These are phyloP conservation scores for Candida nonsorbophila DNA, from an alignment of 805 yeast species.

Conservation along the genomic window DNA sequence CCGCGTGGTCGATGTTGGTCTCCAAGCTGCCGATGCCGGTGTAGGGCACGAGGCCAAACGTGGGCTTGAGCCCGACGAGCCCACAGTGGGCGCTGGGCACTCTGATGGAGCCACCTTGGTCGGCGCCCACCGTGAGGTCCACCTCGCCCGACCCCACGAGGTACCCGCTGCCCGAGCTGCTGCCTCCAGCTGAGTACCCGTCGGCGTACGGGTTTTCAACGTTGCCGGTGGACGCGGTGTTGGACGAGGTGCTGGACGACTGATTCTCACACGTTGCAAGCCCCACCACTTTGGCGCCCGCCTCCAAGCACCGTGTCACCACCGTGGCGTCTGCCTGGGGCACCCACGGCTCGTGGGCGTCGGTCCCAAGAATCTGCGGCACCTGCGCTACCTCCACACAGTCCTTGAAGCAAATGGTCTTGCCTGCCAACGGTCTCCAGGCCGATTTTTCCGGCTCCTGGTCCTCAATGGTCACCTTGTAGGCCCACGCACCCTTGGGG, in stretches of 20 bases:
- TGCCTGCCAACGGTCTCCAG: conserved; percentile 7
- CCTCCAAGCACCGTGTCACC: conserved; percentile 7
- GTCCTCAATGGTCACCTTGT: conserved; percentile 13
- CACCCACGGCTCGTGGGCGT: conserved; percentile 8
- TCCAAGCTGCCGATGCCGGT: conserved; percentile 12
- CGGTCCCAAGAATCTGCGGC: conserved; percentile 12
- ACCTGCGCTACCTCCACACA: conserved; percentile 10
- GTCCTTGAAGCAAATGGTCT: conserved; percentile 10
- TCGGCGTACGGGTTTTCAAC: conserved; percentile 11
- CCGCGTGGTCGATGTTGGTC: conserved; percentile 11
- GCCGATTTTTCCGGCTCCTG: conserved; percentile 7
- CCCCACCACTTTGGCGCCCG: conserved; percentile 12
- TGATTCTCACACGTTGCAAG: conserved; percentile 12
- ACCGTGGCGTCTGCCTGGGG: conserved; percentile 10
- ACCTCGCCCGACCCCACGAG: conserved; percentile 41
- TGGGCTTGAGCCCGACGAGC: conserved; percentile 40
- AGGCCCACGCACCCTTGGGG: conserved; percentile 11
- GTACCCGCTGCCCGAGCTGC: conserved; percentile 52
- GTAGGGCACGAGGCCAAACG: conserved; percentile 16
- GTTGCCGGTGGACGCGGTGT: conserved; percentile 11
- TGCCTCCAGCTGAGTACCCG: conserved; percentile 35
- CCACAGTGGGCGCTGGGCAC: conserved; percentile 42
- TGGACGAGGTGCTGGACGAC: conserved; percentile 10
- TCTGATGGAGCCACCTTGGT: conserved; percentile 49
- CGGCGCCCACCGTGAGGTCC: conserved; percentile 51